Percentiles rank a stretch among this genome's conserved stretches.
Conservation (phyloP, 495 filamentous ascomycete genomes). For the Stereocaulon alpinum region DNA sequence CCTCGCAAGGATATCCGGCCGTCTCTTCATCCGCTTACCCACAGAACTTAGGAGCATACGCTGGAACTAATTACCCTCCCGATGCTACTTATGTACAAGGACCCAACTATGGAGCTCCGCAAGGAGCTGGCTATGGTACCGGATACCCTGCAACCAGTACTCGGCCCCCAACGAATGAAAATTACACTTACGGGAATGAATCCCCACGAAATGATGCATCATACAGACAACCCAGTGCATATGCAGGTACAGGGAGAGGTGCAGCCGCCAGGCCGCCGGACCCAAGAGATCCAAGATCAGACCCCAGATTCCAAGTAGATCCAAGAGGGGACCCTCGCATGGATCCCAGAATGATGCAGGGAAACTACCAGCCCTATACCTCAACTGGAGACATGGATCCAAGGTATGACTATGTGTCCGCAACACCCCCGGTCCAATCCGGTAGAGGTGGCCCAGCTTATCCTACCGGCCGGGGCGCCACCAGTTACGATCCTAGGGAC, state of each 20-base stretch:
- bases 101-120: conserved; percentile 11
- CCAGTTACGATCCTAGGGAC: conserved; percentile 17
- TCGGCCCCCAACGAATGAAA: conserved; percentile 1
- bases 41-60: neutral
- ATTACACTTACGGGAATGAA: conserved; percentile 17
- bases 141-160: conserved; percentile 8
- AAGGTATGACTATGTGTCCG: conserved; percentile 11
- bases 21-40: conserved; percentile 1
- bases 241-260: conserved; percentile 6
- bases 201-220: conserved; percentile 10
- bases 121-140: conserved; percentile 12
- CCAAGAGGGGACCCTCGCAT: conserved; percentile 5
- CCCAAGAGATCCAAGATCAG: conserved; percentile 10
- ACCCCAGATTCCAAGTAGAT: conserved; percentile 3
- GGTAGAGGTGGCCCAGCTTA: conserved; percentile 15
- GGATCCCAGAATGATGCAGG: conserved; percentile 12
- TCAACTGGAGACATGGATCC: conserved; percentile 13
- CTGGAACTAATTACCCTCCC: conserved; percentile 7
- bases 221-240: conserved; percentile 14
- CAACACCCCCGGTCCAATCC: conserved; percentile 8
- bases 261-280: conserved; percentile 1
- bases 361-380: neutral
- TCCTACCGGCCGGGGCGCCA: conserved; percentile 8
- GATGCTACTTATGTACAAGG: conserved; percentile 11
- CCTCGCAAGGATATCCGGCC: conserved; percentile 2